Conservation (phyloP, 495 filamentous ascomycete species). For the Talaromyces proteolyticus region DNA sequence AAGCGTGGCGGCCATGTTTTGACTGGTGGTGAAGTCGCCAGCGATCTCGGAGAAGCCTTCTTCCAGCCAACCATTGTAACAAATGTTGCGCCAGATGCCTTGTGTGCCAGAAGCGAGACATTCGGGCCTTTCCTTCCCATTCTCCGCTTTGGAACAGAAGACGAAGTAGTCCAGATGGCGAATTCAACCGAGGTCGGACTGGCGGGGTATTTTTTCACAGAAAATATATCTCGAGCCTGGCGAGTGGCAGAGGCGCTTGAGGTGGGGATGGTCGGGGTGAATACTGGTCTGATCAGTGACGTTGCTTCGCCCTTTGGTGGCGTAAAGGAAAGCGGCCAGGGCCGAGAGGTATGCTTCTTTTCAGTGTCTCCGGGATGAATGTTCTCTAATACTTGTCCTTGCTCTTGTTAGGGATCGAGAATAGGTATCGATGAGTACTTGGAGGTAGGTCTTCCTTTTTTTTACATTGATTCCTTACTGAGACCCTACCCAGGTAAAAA, state of each 20-base stretch:
- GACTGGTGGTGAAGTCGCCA: slow-evolving; percentile 61
- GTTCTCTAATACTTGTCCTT: neutral
- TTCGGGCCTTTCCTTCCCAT: slow-evolving; percentile 83
- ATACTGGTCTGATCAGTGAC: slow-evolving; percentile 79
- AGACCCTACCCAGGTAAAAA: no score
- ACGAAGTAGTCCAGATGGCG: slow-evolving; percentile 75
- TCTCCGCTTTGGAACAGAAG: slow-evolving; percentile 77
- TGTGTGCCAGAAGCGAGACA: slow-evolving; percentile 72
- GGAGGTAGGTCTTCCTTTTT: no score
- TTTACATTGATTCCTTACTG: no score
- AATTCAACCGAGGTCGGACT: slow-evolving; percentile 74
- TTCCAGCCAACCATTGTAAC: slow-evolving; percentile 77
- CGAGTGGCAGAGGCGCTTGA: slow-evolving; percentile 80
- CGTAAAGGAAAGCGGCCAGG: slow-evolving; percentile 90
- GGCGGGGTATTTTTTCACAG: slow-evolving; percentile 81
- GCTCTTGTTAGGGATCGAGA: no score
- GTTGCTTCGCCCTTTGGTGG: slow-evolving; percentile 83
- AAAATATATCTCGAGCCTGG: slow-evolving; percentile 65
- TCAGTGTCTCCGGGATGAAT: neutral
- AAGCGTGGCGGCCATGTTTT: slow-evolving; percentile 67
- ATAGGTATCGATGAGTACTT: no score
- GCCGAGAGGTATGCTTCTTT: slow-evolving; percentile 55
- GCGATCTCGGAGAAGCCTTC: slow-evolving; percentile 68
- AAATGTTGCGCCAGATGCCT: slow-evolving; percentile 77
- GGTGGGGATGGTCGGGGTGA: slow-evolving; percentile 86